Conservation (phyloP, 2,329 filamentous ascomycete species). For the Ophiostoma novo-ulmi region DNA sequence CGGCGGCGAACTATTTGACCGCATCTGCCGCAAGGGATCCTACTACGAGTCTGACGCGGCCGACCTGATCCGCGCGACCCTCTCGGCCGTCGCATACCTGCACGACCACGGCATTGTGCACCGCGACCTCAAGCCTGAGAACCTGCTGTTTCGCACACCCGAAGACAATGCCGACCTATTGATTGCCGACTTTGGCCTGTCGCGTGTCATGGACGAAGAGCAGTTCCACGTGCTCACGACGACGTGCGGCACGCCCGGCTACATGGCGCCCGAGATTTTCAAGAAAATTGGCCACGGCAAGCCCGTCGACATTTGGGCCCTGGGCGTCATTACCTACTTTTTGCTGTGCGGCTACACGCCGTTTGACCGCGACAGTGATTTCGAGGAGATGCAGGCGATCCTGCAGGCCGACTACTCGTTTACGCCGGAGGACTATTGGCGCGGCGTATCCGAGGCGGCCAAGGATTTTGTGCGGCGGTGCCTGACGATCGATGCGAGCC, state of each 20-base stretch:
- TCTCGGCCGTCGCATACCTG: constrained; percentile 96
- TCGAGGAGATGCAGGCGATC: constrained; percentile 99
- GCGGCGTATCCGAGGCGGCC: constrained; percentile 77
- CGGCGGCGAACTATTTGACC: constrained; percentile 94
- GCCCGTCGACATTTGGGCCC: constrained; percentile 96
- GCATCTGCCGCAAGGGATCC: constrained; percentile 95
- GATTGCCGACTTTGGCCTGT: constrained; percentile 94
- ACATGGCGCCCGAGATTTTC: constrained; percentile 99
- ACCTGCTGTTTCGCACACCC: constrained; percentile 90
- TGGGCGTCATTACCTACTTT: constrained; percentile 98
- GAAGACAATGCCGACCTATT: constrained; percentile 96
- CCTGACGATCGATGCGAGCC: constrained; percentile 79
- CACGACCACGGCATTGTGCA: constrained; percentile 99
- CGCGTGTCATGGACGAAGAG: constrained; percentile 97
- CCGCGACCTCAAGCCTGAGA: constrained; percentile 95
- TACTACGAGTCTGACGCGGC: constrained; percentile 98
- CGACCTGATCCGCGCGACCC: constrained; percentile 86
- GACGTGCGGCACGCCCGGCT: constrained; percentile 94
- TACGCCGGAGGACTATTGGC: constrained; percentile 93
- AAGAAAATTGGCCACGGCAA: constrained; percentile 98
- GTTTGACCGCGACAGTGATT: constrained; percentile 93
- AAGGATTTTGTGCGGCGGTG: constrained; percentile 91
- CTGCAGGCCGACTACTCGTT: constrained; percentile 95
- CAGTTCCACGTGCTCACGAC: constrained; percentile 97
- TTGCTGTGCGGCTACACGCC: constrained; percentile 96